These are phyloP conservation scores for Sideroxylon spinosum DNA, from an alignment of 179 eudicot species.

Conservation along the genomic window DNA sequence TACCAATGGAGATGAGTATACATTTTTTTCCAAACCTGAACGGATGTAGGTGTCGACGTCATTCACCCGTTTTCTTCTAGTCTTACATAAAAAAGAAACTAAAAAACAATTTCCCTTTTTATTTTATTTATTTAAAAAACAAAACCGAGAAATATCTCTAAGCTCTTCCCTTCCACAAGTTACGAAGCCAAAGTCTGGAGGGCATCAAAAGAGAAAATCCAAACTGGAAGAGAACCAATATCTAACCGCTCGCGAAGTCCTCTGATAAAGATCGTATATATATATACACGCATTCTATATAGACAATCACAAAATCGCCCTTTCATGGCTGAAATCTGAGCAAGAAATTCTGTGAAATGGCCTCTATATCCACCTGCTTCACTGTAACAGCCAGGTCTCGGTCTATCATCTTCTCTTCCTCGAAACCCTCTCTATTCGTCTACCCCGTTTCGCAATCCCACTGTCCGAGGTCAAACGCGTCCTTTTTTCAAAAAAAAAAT, in stretches of 20 bases:
- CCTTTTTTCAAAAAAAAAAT: neutral
- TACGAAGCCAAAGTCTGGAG: neutral
- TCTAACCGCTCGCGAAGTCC: slow-evolving; percentile 8
- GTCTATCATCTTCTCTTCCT: slow-evolving; percentile 19
- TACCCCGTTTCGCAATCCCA: slow-evolving; percentile 23
- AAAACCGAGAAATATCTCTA: no score
- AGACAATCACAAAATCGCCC: neutral
- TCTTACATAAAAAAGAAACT: no score
- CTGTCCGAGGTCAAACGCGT: neutral
- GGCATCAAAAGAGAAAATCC: neutral
- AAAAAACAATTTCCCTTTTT: no score
- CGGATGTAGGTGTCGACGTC: no score
- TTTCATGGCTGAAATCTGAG: slow-evolving; percentile 24
- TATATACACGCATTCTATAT: neutral
- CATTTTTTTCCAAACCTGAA: no score
- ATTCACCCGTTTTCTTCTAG: no score
- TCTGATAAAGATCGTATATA: neutral
- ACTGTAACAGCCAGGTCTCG: slow-evolving; percentile 34
- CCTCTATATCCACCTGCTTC: slow-evolving; percentile 49
- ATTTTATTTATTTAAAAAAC: no score
- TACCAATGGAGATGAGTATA: no score
- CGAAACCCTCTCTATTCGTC: slow-evolving; percentile 18
- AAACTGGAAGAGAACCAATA: neutral
- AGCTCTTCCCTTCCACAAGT: no score
- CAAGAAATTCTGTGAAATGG: slow-evolving; percentile 28